Evolutionary conservation across 345 rosid genomes (phyloP).

Genomic region (Salix brachista): DNA sequence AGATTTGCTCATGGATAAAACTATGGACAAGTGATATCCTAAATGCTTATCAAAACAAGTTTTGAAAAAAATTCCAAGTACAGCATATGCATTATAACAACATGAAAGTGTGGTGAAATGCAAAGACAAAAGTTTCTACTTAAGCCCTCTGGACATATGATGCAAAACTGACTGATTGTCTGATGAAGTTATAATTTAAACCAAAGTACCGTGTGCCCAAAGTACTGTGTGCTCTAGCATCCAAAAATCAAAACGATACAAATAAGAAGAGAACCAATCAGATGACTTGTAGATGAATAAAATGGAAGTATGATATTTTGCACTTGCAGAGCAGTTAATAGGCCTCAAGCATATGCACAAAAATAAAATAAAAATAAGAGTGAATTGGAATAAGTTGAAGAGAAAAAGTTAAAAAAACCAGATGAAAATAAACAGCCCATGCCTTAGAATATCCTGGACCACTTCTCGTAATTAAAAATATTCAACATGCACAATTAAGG

Average conservation of each 20-base stretch:
- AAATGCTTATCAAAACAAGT: not conserved
- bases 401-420: not conserved
- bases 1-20: conserved; percentile 5
- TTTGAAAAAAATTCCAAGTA: not conserved
- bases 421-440: not conserved
- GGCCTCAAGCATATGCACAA: not conserved
- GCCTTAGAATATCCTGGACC: not conserved
- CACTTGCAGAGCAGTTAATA: not conserved
- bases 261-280: not conserved
- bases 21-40: not conserved
- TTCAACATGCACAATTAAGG: not conserved
- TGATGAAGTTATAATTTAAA: not conserved
- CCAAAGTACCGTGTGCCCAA: not conserved
- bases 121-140: not conserved
- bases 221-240: not conserved
- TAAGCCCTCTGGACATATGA: not conserved
- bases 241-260: not conserved
- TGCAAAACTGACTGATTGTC: not conserved
- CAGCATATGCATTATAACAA: not conserved
- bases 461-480: not conserved
- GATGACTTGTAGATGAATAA: not conserved
- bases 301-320: not conserved
- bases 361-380: not conserved
- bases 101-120: not conserved
- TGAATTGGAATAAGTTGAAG: too few species aligned